Base-by-base conservation (phyloP, 1,284 basidiomycete genomes). In the Ganoderma multipileum region DNA sequence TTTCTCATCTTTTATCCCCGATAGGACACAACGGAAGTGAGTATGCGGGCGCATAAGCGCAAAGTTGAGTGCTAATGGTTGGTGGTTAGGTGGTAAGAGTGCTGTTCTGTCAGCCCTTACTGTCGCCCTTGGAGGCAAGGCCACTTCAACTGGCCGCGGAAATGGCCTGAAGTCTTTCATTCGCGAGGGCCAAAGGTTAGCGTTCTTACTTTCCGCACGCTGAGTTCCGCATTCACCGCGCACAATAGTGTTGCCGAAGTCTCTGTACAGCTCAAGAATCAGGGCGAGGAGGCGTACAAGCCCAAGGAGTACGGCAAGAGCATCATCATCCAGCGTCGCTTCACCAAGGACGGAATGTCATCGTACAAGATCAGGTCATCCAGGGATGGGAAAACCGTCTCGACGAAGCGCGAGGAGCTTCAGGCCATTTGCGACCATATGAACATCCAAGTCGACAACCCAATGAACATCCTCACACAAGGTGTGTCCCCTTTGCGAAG, bases 371-470 rank as follows among this genome's bases (percentile, higher is more conserved):
- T 99, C 79, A 92, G 89, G 81, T 88, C 85, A 81, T 88, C 85
- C 69, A 88, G 86, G 73, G 87, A 91, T 28, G 90, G 89, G 36
- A 87, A 85, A 68, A 79, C 89, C 7, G 80, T 98, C 63, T 93
- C 91, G 47, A 91, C 83, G n/a, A 96, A 95, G 82, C 90, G 90
- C 71, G 91, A 95, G 38, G 95, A 98, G 77, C 82, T 99, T 28
- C 87, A 94, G 50, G 88, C 91, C 3, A 97, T 99, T 62, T 91
- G 92, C 74, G 95, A 98, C 76, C 93, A 96, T 75, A 97, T 97
- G 90, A 95, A 95, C 77, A 96, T 99, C 69, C 95, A 96, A 76
- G 94, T 99, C 69, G 98, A 99, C 78, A 98, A 98, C 76, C 97
- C 97, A 0, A 91, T 99, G 87, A 98, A 96, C 71, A 91, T 99